These are phyloP conservation scores for Corynascus novoguineensis DNA, from an alignment of 495 filamentous ascomycete species.

Conservation along the genomic window DNA sequence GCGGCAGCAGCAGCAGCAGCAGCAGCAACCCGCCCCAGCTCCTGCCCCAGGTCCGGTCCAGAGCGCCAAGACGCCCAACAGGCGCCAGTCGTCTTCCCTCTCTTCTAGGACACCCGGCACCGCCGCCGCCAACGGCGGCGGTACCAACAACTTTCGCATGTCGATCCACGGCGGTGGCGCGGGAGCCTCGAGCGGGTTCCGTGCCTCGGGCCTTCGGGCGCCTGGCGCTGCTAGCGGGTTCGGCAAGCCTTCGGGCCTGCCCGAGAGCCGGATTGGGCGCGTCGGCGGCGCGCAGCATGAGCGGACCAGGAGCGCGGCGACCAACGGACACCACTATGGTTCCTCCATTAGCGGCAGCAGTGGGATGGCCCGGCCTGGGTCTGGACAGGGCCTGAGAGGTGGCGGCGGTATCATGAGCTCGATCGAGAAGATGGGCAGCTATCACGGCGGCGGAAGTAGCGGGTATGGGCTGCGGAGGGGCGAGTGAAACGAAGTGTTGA, in stretches of 20 bases:
- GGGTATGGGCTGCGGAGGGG: constrained; percentile 15
- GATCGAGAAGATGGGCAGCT: constrained; percentile 60
- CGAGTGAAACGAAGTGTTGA: neutral
- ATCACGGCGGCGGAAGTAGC: constrained; percentile 23
- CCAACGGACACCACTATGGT: neutral
- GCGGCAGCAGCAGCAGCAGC: neutral
- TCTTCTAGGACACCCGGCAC: neutral
- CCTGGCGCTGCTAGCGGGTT: constrained; percentile 26
- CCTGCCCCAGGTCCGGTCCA: neutral
- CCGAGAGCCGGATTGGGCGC: constrained; percentile 42
- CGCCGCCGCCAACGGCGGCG: neutral
- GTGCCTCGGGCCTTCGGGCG: constrained; percentile 41
- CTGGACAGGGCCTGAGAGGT: constrained; percentile 36
- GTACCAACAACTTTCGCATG: constrained; percentile 14
- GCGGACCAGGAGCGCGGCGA: constrained; percentile 36
- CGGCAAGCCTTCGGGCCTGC: constrained; percentile 8
- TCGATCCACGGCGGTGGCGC: no score
- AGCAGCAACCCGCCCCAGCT: neutral
- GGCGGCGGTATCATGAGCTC: constrained; percentile 58
- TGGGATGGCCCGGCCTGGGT: constrained; percentile 40
- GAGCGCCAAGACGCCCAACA: constrained; percentile 8
- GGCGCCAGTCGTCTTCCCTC: constrained; percentile 11
- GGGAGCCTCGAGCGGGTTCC: constrained; percentile 15
- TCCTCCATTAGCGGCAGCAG: no score
- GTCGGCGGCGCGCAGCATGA: constrained; percentile 38